Percentiles rank a stretch among this genome's conserved stretches.
Conservation (phyloP, 2,329 filamentous ascomycete species). For the Didymosphaeria variabile region DNA sequence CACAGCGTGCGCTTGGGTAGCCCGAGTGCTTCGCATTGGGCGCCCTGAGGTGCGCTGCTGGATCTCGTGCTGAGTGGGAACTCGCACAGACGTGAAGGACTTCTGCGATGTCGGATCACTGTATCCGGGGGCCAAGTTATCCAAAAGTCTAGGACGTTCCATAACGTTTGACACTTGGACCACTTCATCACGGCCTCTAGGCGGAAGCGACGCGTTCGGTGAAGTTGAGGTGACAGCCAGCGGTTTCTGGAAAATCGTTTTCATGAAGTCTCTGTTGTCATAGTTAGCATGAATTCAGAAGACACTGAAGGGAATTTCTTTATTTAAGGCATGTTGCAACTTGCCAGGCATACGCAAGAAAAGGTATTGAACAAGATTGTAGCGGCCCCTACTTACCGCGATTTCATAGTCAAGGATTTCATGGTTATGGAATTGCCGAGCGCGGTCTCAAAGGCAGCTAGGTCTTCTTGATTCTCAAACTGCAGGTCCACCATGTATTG, state of each 20-base stretch:
- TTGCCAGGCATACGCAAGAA: no score
- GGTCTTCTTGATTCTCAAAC: slow-evolving; percentile 26
- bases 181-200: not conserved
- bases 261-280: not conserved
- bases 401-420: not conserved
- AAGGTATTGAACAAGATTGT: no score
- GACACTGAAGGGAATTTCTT: not conserved
- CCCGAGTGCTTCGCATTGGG: slow-evolving; percentile 15
- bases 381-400: slow-evolving; percentile 4
- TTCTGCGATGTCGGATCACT: not conserved
- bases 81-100: not conserved
- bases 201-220: not conserved
- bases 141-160: not conserved
- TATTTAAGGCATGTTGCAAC: not conserved
- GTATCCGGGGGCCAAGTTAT: not conserved
- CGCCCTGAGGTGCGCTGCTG: not conserved
- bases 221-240: not conserved
- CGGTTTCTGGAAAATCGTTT: slow-evolving; percentile 1
- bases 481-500: slow-evolving; percentile 30
- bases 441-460: slow-evolving; percentile 20
- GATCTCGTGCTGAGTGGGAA: not conserved
- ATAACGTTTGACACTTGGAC: not conserved
- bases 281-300: slow-evolving; percentile 13
- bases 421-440: not conserved
- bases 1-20: not conserved